Base-by-base conservation (phyloP, 495 filamentous ascomycete genomes). In the Durotheca rogersii region DNA sequence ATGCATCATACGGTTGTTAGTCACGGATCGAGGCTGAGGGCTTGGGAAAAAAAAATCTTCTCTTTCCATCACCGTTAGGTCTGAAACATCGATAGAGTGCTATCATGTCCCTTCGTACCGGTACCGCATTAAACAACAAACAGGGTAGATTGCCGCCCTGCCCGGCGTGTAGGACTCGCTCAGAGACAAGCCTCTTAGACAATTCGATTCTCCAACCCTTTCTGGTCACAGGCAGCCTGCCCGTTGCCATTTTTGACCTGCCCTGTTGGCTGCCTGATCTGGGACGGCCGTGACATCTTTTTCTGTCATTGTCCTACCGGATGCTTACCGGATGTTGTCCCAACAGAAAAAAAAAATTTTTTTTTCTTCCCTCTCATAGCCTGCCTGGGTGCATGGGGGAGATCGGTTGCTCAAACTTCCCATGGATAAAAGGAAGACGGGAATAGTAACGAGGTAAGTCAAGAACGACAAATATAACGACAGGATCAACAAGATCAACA, bases 81-180 rank as follows among this genome's bases (percentile, higher is more conserved):
- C 50, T 59, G 56, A 59, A 59, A 59, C 56, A 59, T 54, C 41
- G n/a, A n/a, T n/a, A n/a, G n/a, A n/a, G n/a, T n/a, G 35, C 46
- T 9, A 59, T 54, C 55, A 53, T 49, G 41, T n/a, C n/a, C n/a
- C 27, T 45, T 53, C 38, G 23, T 27, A 27, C 23, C 44, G 49
- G n/a, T 45, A 44, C 38, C 21, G 49, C 50, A 48, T 47, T 20
- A 20, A 37, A 27, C 53, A 51, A 53, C 50, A 59, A 54, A 50
- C 56, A 50, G 54, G 41, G 14, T 15, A 16, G 15, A 45, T 27
- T 27, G 23, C 4, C 9, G 12, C 47, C 44, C 47, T 38, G 45
- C 45, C 50, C 45, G 45, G 50, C 50, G 46, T 41, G 54, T 53
- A 46, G 23, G 23, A 27, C 23, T 27, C 23, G 9, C 23, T 27